phyloP scores from a whole-genome alignment of 768 basidiomycete species.

The Suillus weaverae region DNA sequence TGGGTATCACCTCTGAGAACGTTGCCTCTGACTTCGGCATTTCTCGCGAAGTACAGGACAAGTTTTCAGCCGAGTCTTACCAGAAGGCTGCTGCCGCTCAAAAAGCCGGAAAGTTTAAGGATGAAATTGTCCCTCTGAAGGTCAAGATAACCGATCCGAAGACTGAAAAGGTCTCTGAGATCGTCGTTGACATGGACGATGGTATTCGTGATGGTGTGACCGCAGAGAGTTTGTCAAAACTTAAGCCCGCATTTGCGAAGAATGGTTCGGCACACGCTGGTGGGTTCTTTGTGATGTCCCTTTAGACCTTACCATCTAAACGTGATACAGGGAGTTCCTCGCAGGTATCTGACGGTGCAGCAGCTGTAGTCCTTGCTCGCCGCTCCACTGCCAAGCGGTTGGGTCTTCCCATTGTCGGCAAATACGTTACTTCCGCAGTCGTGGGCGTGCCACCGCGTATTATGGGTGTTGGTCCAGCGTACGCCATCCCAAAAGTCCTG shows the following conservation, averaged over 20 bases:
- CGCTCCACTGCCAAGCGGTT: conserved; percentile 80
- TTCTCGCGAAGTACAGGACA: conserved; percentile 76
- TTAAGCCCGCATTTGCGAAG: conserved; percentile 84
- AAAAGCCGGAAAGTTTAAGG: conserved; percentile 78
- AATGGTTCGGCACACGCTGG: conserved; percentile 77
- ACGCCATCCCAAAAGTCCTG: conserved; percentile 78
- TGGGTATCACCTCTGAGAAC: conserved; percentile 96
- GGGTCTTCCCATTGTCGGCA: conserved; percentile 84
- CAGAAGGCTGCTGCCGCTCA: conserved; percentile 80
- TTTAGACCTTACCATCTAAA: not conserved
- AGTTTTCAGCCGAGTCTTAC: conserved; percentile 82
- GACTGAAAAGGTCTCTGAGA: conserved; percentile 63
- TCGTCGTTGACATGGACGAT: conserved; percentile 79
- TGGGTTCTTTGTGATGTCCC: conserved; percentile 18
- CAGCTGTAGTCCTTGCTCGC: conserved; percentile 82
- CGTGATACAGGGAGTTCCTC: conserved; percentile 66
- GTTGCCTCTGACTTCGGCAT: conserved; percentile 78
- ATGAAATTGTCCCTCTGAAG: conserved; percentile 81
- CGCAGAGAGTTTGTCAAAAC: conserved; percentile 69
- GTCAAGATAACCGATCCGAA: conserved; percentile 71
- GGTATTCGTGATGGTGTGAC: conserved; percentile 88
- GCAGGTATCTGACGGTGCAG: conserved; percentile 91
- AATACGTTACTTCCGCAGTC: conserved; percentile 68
- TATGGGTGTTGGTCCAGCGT: conserved; percentile 92
- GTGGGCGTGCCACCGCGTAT: conserved; percentile 85